Conservation (phyloP, 768 basidiomycete species). For the Lentinula edodes region DNA sequence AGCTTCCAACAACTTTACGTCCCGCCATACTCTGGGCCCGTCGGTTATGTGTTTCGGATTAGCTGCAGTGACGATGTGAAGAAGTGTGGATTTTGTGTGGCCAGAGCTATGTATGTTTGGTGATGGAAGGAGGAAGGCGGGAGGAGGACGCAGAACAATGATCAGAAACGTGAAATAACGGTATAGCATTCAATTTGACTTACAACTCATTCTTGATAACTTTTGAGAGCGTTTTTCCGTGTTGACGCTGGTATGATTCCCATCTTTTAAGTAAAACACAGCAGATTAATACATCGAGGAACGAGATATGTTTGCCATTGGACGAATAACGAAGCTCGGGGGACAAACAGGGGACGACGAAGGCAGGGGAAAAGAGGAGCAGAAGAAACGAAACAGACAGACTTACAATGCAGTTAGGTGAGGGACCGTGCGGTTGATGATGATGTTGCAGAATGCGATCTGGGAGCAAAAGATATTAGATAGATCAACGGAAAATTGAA, state of each 20-base stretch:
- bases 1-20: conserved; percentile 27
- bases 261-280: not conserved
- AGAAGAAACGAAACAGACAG: conserved; percentile 14
- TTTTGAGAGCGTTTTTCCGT: conserved; percentile 2
- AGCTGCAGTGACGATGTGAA: conserved; percentile 22
- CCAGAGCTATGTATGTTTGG: conserved; percentile 10
- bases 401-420: conserved; percentile 20
- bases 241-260: conserved; percentile 2
- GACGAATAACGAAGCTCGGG: too few species aligned
- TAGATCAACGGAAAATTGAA: too few species aligned
- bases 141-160: too few species aligned
- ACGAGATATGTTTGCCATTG: too few species aligned
- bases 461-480: not conserved
- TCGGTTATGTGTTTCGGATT: conserved; percentile 24
- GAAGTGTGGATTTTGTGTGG: conserved; percentile 26
- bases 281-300: too few species aligned
- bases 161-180: too few species aligned
- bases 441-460: conserved; percentile 24
- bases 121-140: too few species aligned
- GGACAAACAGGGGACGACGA: too few species aligned
- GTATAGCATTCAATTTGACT: not conserved
- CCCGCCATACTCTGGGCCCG: conserved; percentile 23
- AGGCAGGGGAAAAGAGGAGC: conserved; percentile 11
- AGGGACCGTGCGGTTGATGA: conserved; percentile 24
- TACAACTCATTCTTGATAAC: conserved; percentile 11